Percentiles rank a stretch among this genome's conserved stretches.
phyloP scores from a whole-genome alignment of 495 filamentous ascomycete species.

The Letharia columbiana region DNA sequence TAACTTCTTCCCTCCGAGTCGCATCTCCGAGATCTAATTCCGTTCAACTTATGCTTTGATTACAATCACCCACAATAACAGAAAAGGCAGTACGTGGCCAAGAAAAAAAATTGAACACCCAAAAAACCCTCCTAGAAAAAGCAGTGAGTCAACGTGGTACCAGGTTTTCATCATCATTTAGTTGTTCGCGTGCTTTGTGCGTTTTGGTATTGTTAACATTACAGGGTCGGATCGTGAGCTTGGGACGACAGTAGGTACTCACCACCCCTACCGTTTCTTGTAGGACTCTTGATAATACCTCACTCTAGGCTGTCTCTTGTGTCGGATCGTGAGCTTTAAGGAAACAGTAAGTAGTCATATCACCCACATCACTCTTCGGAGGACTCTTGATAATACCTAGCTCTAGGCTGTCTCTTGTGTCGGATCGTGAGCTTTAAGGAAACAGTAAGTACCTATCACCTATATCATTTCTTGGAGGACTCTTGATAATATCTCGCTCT shows the following conservation, averaged over 20 bases:
- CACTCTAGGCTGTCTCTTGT: too few species aligned
- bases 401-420: too few species aligned
- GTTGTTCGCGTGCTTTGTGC: background rate
- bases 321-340: too few species aligned
- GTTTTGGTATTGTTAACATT: background rate
- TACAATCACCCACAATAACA: conserved; percentile 3
- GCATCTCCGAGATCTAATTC: background rate
- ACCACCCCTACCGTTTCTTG: background rate
- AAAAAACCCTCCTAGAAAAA: background rate
- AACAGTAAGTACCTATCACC: too few species aligned
- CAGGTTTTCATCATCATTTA: background rate
- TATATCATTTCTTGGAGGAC: too few species aligned
- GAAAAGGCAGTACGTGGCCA: background rate
- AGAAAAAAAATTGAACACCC: background rate
- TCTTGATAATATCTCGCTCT: too few species aligned
- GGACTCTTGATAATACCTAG: background rate
- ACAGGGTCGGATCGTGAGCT: background rate
- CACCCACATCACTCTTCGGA: too few species aligned
- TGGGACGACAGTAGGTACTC: background rate
- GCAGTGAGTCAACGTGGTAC: background rate
- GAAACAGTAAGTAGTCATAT: too few species aligned
- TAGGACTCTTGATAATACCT: background rate
- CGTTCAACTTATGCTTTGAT: background rate
- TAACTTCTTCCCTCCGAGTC: background rate
- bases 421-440: too few species aligned